Conservation (phyloP, 352 stramenopile species). For the Saprolegnia parasitica region DNA sequence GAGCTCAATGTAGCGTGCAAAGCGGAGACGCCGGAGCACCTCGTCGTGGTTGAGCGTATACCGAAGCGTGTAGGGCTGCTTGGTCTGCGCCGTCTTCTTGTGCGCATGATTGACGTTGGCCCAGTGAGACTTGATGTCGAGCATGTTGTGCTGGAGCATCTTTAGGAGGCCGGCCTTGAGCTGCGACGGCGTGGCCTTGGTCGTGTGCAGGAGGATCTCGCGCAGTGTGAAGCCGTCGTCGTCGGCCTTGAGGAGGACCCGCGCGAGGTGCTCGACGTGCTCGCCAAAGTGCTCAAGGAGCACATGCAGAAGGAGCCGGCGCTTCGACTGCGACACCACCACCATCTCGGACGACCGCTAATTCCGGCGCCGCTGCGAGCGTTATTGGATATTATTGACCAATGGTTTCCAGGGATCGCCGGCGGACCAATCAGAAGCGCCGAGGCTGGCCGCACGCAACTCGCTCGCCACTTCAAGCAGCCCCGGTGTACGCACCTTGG, state of each 20-base stretch:
- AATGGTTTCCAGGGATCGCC: neutral
- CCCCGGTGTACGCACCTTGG: too few relatives aligned
- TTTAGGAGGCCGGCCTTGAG: constrained; percentile 82
- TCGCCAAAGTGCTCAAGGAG: constrained; percentile 79
- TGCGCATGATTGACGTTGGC: constrained; percentile 30
- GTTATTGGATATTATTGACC: constrained; percentile 4
- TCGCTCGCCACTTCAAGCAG: neutral
- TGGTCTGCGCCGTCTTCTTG: constrained; percentile 25
- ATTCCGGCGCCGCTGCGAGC: neutral
- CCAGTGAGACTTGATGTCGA: constrained; percentile 46
- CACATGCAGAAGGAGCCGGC: constrained; percentile 62
- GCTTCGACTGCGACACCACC: constrained; percentile 70
- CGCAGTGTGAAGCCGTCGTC: constrained; percentile 56
- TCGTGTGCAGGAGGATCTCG: constrained; percentile 61
- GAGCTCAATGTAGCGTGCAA: constrained; percentile 78
- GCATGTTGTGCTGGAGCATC: constrained; percentile 82
- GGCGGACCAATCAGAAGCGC: neutral
- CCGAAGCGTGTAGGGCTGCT: constrained; percentile 29
- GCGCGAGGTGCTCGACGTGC: constrained; percentile 53
- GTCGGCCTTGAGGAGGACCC: constrained; percentile 58
- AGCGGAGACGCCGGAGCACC: constrained; percentile 74
- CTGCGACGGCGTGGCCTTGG: constrained; percentile 47
- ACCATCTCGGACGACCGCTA: constrained; percentile 30
- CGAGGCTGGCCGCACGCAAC: neutral
- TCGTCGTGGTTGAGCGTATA: constrained; percentile 73